Evolutionary conservation across 108 stramenopile genomes (phyloP), one percentile per base, ranked within the genome.

Genomic region (Schizochytrium sp.): DNA sequence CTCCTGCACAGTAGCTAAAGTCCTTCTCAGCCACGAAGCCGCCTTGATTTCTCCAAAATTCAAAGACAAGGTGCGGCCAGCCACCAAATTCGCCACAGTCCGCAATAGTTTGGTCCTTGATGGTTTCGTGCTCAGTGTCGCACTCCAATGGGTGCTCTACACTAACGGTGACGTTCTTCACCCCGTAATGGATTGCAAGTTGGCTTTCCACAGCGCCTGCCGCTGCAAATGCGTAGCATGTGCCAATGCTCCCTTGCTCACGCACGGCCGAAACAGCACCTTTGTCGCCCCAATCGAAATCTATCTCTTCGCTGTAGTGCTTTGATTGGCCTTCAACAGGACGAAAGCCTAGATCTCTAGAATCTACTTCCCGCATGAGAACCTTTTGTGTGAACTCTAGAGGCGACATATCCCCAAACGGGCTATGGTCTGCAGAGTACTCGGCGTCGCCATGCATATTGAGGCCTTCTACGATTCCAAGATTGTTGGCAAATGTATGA

Each of bases 41-140:
- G 2, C 64, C 64, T 15, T 69, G 64, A 10, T 42, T 2, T 83
- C 55, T 83, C 76, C 76, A 83, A 83, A 83, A 83, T n/a, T 17
- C 19, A n/a, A 83, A 55, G 3, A 83, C 76, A 53, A 83, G 76
- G 40, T 83, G 53, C 28, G 76, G 76, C 76, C 76, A 83, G 76
- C 76, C 76, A 5, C 76, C 76, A 42, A 83, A 83, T 28, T 55
- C 76, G 0, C 76, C 76, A 28, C 76, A 83, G 47, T 55, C 76
- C 5, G 76, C 76, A 83, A 55, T 83, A 46, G 47, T 83, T 10
- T 38, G 47, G n/a, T 10, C 76, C 17, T n/a, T 13, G 15, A n/a
- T 55, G 12, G 8, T 53, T 42, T 83, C 76, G 10, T 69, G 64
- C 42, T 44, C 64, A 7, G 19, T n/a, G 28, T 83, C 53, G 76